These are phyloP conservation scores for Gaeumannomyces sp. DNA, from an alignment of 2,329 filamentous ascomycete species.

Conservation along the genomic window DNA sequence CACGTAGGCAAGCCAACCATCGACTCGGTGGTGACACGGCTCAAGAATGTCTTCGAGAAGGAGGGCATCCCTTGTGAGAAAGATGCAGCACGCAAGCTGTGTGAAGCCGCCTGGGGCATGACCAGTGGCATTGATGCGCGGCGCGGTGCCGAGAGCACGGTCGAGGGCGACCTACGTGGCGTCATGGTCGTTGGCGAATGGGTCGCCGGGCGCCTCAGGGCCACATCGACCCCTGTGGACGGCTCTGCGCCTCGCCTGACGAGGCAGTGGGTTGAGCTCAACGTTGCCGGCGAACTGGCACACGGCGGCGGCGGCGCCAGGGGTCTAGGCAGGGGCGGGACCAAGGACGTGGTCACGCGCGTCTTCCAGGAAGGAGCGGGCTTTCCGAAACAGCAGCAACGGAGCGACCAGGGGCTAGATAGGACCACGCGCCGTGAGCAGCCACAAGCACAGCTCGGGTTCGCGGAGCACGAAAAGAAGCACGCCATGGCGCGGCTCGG, in stretches of 20 bases:
- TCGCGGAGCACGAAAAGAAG: conserved; percentile 67
- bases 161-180: conserved; percentile 68
- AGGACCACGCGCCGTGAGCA: conserved; percentile 47
- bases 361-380: conserved; percentile 75
- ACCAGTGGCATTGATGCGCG: conserved; percentile 63
- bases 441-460: conserved; percentile 57
- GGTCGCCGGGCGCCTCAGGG: conserved; percentile 67
- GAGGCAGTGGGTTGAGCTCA: conserved; percentile 68
- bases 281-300: conserved; percentile 61
- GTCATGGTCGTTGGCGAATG: conserved; percentile 84
- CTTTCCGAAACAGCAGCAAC: conserved; percentile 54
- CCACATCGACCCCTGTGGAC: conserved; percentile 33
- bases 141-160: conserved; percentile 60
- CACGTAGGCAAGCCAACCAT: conserved; percentile 85
- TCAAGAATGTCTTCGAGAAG: conserved; percentile 79
- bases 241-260: conserved; percentile 48
- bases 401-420: conserved; percentile 19
- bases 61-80: conserved; percentile 85
- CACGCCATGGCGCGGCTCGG: conserved; percentile 64
- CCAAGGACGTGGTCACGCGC: conserved; percentile 70
- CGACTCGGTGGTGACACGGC: conserved; percentile 74
- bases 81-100: conserved; percentile 79
- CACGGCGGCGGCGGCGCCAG: conserved; percentile 67
- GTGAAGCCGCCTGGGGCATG: conserved; percentile 78
- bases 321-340: conserved; percentile 64